phyloP scores from a whole-genome alignment of 2,329 filamentous ascomycete genomes.

The Neofusicoccum kwambonambiense region DNA sequence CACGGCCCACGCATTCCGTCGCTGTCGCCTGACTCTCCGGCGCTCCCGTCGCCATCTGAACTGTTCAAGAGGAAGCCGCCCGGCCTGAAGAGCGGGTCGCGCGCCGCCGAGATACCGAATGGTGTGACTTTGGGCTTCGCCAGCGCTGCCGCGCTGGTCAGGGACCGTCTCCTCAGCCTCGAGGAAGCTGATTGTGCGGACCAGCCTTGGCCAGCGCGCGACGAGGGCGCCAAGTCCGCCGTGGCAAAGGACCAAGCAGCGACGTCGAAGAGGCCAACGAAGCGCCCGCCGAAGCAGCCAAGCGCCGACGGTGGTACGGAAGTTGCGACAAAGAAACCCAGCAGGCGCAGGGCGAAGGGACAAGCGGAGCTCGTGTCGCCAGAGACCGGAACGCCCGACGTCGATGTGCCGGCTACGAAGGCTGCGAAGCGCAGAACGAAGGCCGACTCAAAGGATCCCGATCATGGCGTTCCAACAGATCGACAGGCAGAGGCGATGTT shows the following conservation, averaged over 20 bases:
- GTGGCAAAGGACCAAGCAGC: not conserved
- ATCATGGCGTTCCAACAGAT: too few species aligned
- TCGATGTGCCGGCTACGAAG: not conserved
- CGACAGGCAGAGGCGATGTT: not conserved
- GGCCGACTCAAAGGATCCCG: not conserved
- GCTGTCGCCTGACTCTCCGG: constrained; percentile 26
- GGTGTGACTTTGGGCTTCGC: constrained; percentile 32
- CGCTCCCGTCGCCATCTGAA: constrained; percentile 26
- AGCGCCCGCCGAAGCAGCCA: not conserved
- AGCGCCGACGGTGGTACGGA: not conserved
- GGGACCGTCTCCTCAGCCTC: constrained; percentile 29
- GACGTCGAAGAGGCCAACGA: not conserved
- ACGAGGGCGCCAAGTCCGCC: constrained; percentile 10
- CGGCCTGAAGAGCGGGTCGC: constrained; percentile 29
- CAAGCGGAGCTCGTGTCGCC: not conserved
- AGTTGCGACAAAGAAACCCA: constrained; percentile 20
- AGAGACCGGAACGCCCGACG: not conserved
- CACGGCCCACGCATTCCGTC: not conserved
- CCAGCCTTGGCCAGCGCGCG: too few species aligned
- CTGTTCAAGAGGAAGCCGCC: constrained; percentile 22
- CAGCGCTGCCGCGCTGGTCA: constrained; percentile 33
- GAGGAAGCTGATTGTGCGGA: constrained; percentile 13
- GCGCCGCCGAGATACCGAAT: constrained; percentile 28
- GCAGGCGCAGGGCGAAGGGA: not conserved
- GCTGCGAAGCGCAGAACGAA: not conserved